phyloP scores from a whole-genome alignment of 116 monocot genomes.

The Trichopus zeylanicus region DNA sequence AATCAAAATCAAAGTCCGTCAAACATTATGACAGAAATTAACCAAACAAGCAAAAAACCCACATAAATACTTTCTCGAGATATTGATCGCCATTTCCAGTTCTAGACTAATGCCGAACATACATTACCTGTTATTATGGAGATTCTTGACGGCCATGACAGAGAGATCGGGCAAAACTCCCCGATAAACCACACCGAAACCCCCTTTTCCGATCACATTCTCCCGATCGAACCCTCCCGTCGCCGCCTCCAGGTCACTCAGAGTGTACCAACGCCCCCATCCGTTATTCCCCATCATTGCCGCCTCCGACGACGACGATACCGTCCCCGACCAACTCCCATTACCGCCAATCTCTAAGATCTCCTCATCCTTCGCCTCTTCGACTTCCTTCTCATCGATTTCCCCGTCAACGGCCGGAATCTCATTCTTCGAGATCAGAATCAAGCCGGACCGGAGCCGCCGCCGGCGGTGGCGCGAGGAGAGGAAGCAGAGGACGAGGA shows the following conservation, averaged over 20 bases:
- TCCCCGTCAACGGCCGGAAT: constrained; percentile 18
- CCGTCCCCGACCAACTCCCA: not conserved
- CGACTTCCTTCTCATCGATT: constrained; percentile 2
- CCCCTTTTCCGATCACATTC: constrained; percentile 65
- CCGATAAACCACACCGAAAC: constrained; percentile 65
- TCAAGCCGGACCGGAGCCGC: not conserved
- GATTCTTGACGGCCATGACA: constrained; percentile 52
- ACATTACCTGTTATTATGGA: constrained; percentile 69
- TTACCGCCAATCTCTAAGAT: too few species aligned
- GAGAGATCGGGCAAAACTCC: constrained; percentile 42
- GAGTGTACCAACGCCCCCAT: constrained; percentile 73
- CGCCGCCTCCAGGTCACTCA: constrained; percentile 52
- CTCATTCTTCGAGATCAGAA: constrained; percentile 20
- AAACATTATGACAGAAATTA: not conserved
- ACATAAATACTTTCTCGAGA: too few species aligned
- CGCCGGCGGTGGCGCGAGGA: constrained; percentile 9
- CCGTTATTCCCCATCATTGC: constrained; percentile 50
- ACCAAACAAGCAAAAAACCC: not conserved
- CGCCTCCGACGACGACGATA: constrained; percentile 32
- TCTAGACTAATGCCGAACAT: not conserved
- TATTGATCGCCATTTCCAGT: not conserved
- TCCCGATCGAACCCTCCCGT: constrained; percentile 34
- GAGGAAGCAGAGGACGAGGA: constrained; percentile 35
- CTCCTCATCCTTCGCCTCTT: constrained; percentile 12
- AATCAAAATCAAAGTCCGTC: not conserved